phyloP scores from a whole-genome alignment of 345 rosid genomes.

The Salix purpurea region DNA sequence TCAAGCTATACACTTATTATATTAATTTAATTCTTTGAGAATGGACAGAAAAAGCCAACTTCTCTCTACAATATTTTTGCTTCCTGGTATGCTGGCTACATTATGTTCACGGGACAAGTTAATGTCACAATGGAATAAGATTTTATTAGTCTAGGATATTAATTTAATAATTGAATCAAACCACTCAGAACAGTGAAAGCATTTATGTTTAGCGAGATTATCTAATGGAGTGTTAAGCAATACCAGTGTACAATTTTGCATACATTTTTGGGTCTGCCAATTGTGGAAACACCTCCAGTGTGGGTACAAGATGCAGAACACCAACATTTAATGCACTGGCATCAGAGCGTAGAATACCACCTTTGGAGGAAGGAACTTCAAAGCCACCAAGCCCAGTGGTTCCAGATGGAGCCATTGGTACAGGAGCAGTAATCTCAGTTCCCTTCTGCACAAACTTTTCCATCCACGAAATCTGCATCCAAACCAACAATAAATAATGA shows the following conservation, averaged over 20 bases:
- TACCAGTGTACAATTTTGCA: slow-evolving; percentile 20
- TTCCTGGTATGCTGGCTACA: background rate
- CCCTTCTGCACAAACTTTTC: slow-evolving; percentile 91
- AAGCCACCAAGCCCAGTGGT: slow-evolving; percentile 99
- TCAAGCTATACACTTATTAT: background rate
- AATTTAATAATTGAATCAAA: background rate
- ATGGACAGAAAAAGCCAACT: background rate
- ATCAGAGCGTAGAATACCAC: slow-evolving; percentile 84
- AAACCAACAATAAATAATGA: slow-evolving; percentile 10
- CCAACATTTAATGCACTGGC: slow-evolving; percentile 96
- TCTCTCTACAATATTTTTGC: background rate
- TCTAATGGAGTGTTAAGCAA: background rate
- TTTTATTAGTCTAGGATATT: background rate
- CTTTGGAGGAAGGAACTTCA: slow-evolving; percentile 95
- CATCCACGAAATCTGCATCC: slow-evolving; percentile 94
- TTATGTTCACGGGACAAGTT: background rate
- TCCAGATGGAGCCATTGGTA: slow-evolving; percentile 89
- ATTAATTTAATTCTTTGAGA: background rate
- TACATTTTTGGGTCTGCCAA: slow-evolving; percentile 80
- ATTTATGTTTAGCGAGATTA: background rate
- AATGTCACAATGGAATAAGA: background rate
- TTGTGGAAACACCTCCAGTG: slow-evolving; percentile 89
- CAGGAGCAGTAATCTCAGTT: slow-evolving; percentile 96
- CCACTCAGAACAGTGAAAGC: slow-evolving; percentile 1
- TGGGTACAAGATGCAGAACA: slow-evolving; percentile 94